Percentiles rank a stretch among this genome's conserved stretches.
Conservation (phyloP, 148 eudicot genomes). For the Silene conica region DNA sequence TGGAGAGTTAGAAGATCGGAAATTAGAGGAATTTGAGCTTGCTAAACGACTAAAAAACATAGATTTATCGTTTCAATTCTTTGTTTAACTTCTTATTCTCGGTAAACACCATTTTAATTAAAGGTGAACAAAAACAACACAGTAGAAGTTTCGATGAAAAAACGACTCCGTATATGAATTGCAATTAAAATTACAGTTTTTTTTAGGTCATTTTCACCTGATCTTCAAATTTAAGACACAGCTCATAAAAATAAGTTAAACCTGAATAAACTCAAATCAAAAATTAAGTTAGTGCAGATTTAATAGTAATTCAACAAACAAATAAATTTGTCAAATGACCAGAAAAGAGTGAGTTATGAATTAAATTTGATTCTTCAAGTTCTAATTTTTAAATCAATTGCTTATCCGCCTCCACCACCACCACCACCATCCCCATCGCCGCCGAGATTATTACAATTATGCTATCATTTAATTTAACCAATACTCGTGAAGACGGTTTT, state of each 20-base stretch:
- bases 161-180: too few species aligned
- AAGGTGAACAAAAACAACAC: too few species aligned
- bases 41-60: background rate
- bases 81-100: too few species aligned
- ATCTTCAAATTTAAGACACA: constrained; percentile 13
- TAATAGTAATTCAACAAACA: background rate
- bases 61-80: background rate
- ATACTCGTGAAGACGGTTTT: too few species aligned
- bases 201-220: background rate
- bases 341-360: background rate
- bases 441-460: background rate
- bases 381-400: background rate
- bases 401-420: background rate
- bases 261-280: constrained; percentile 4
- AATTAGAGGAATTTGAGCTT: background rate
- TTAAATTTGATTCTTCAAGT: background rate
- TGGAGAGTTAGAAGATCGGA: background rate
- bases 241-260: background rate
- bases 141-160: too few species aligned
- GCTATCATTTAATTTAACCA: background rate
- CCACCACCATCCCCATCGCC: background rate
- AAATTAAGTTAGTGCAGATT: background rate
- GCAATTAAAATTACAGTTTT: too few species aligned
- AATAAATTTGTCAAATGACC: background rate
- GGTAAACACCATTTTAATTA: too few species aligned